Base-by-base conservation (phyloP, 768 basidiomycete species). In the Floccularia luteovirens region DNA sequence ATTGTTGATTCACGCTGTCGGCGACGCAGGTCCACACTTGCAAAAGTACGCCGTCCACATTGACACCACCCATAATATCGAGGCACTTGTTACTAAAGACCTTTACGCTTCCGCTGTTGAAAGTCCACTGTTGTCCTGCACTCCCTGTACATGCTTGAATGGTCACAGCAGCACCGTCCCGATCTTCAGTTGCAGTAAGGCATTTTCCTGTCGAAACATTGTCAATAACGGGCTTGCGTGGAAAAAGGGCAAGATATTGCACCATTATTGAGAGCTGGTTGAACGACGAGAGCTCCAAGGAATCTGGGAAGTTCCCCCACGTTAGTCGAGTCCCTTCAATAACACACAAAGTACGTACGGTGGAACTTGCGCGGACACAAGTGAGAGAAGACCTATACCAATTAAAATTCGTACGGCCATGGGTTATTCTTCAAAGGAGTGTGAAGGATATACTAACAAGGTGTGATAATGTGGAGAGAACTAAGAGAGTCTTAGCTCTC, bases 51-150 rank as follows among this genome's bases (percentile, higher is more conserved):
- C 74, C 74, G 43, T 75, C 66, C 24, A 46, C 48, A 22, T 49
- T 64, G 10, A 37, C 54, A 5, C 75, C 75, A 17, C 54, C 50
- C 0, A 59, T 51, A 14, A 73, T 67, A 38, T 75, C 72, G 19
- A 76, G 54, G 49, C 73, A 76, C 48, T 72, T 75, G 47, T 62
- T 56, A 24, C 63, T 66, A 42, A 65, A 72, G 21, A 73, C 53
- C 28, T 59, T 61, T 27, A 75, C 61, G 35, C 48, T 55, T 14
- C 70, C 70, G 24, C 56, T 58, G 2, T 43, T 54, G 48, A 75
- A 76, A 5, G 60, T 59, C 72, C 73, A 77, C 43, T 70, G 58
- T 51, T 78, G 75, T 19, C 60, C 50, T 14, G 52, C 52, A 14
- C 62, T 51, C 17, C 67, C 67, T 8, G 62, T 66, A 52, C 75